Evolutionary conservation across 192 early-diverging fungal species (phyloP).

Genomic region (Coemansia sp.): DNA sequence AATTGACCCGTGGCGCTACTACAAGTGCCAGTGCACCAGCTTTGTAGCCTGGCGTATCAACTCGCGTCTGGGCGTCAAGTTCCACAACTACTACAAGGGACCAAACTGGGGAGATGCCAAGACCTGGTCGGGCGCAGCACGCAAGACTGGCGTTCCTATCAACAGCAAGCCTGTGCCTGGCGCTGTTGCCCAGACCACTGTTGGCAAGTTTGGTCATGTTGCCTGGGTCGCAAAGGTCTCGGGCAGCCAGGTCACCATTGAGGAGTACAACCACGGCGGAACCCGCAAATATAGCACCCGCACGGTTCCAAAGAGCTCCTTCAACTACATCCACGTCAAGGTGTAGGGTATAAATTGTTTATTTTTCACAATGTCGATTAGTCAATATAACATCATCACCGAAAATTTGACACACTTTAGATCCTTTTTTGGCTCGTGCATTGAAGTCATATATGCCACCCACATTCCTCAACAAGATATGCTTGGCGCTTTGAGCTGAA

Average conservation of each 20-base stretch:
- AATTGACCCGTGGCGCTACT: slow-evolving; percentile 36
- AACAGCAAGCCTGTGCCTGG: slow-evolving; percentile 27
- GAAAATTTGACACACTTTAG: neutral
- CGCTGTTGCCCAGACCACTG: slow-evolving; percentile 25
- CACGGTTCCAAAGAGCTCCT: slow-evolving; percentile 32
- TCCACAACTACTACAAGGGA: slow-evolving; percentile 48
- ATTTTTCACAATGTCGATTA: neutral
- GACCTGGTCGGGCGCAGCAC: slow-evolving; percentile 14
- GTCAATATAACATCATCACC: neutral
- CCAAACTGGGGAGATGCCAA: slow-evolving; percentile 29
- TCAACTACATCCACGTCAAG: slow-evolving; percentile 47
- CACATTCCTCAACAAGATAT: neutral
- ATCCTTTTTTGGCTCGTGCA: neutral
- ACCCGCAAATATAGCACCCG: slow-evolving; percentile 31
- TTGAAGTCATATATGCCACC: neutral
- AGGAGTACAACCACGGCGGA: slow-evolving; percentile 49
- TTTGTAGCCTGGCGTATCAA: slow-evolving; percentile 54
- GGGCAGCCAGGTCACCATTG: slow-evolving; percentile 38
- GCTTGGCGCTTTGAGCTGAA: neutral
- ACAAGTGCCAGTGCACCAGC: slow-evolving; percentile 49
- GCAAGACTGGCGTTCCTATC: slow-evolving; percentile 20
- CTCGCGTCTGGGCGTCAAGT: slow-evolving; percentile 39
- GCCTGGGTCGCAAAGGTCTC: slow-evolving; percentile 50
- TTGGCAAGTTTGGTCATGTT: slow-evolving; percentile 31
- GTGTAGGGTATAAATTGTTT: neutral